Conservation (phyloP, 805 yeast genomes). For the Wickerhamiella vanderwaltii region DNA sequence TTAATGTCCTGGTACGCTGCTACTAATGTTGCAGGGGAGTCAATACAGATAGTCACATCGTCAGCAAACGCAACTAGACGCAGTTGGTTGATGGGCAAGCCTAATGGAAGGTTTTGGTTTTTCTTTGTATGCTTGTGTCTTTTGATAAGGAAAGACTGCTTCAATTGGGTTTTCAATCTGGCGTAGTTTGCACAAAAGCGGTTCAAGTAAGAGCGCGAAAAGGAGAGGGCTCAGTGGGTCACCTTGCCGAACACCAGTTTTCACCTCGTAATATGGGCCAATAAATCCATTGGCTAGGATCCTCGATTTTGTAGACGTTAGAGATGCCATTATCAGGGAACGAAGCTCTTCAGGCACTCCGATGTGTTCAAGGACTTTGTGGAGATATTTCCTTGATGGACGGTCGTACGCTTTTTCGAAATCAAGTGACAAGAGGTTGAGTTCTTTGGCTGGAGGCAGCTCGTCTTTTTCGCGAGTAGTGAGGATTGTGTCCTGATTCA, state of each 20-base stretch:
- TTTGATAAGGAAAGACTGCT: slow-evolving; percentile 1
- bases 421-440: neutral
- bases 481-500: neutral
- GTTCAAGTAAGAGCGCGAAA: slow-evolving; percentile 2
- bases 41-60: neutral
- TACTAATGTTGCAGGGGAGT: neutral
- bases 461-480: neutral
- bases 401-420: slow-evolving; percentile 8
- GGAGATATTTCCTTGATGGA: neutral
- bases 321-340: neutral
- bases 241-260: slow-evolving; percentile 4
- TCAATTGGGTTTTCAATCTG: neutral
- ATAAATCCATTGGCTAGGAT: neutral
- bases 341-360: neutral
- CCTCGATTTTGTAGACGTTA: neutral
- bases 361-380: neutral
- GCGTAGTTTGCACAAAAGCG: neutral
- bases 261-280: neutral
- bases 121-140: neutral
- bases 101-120: neutral
- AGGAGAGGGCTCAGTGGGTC: slow-evolving; percentile 7
- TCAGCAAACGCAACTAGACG: slow-evolving; percentile 4
- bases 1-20: neutral
- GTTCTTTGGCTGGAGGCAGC: neutral
- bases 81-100: neutral